A percentile compares a stretch with the other conserved stretches of the same genome.
Evolutionary conservation across 352 stramenopile genomes (phyloP).

Genomic region (Phytophthora multivora): DNA sequence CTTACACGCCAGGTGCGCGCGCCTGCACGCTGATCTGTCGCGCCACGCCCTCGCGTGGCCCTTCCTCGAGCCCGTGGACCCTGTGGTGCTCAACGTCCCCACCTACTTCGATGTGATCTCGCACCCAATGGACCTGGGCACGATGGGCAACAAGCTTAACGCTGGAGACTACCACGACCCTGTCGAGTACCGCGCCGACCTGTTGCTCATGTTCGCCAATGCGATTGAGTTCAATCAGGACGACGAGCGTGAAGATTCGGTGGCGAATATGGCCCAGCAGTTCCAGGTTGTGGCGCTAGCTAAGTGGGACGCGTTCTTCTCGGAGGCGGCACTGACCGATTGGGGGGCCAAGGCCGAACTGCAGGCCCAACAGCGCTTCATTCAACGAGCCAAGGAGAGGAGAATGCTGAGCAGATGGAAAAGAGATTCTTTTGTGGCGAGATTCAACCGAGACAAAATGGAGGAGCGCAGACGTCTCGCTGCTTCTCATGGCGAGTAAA

Average conservation of each 20-base stretch:
- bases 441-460: slow-evolving; percentile 81
- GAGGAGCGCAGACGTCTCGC: slow-evolving; percentile 50
- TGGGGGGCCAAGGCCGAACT: slow-evolving; percentile 63
- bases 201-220: slow-evolving; percentile 88
- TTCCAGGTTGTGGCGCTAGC: slow-evolving; percentile 54
- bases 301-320: slow-evolving; percentile 66
- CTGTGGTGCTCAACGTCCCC: slow-evolving; percentile 90
- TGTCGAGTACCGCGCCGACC: slow-evolving; percentile 62
- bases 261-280: slow-evolving; percentile 72
- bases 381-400: slow-evolving; percentile 58
- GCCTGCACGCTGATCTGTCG: slow-evolving; percentile 69
- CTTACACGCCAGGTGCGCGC: slow-evolving; percentile 53
- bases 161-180: slow-evolving; percentile 55
- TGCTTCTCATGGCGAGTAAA: slow-evolving; percentile 25
- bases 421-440: slow-evolving; percentile 77
- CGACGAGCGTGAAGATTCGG: slow-evolving; percentile 72
- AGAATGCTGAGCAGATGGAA: slow-evolving; percentile 69
- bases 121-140: slow-evolving; percentile 97
- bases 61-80: slow-evolving; percentile 95
- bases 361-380: slow-evolving; percentile 54
- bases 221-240: slow-evolving; percentile 89
- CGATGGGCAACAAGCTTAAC: slow-evolving; percentile 88
- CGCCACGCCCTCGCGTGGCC: slow-evolving; percentile 75
- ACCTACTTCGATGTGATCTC: slow-evolving; percentile 96
- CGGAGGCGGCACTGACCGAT: slow-evolving; percentile 64